Conservation (phyloP, 306 rosid species). For the Castanopsis chinensis region DNA sequence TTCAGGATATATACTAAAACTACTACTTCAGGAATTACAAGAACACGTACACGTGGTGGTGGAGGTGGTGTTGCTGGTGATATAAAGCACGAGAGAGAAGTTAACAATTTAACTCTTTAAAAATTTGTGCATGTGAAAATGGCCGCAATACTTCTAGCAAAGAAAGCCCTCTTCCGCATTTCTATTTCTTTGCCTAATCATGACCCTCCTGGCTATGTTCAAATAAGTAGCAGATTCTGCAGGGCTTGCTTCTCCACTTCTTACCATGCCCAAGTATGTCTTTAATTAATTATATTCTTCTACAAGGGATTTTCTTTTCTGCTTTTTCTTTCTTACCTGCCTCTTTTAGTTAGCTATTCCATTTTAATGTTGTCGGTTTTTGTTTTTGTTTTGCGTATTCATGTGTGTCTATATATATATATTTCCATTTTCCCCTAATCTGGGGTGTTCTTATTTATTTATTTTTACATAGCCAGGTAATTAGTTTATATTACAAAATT, state of each 20-base stretch:
- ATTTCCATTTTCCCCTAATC: too few relatives aligned
- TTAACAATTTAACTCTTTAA: not conserved
- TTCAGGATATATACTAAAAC: too few relatives aligned
- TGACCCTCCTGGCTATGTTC: not conserved
- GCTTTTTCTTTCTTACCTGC: not conserved
- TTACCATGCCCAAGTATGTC: slow-evolving; percentile 22
- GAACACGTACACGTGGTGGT: too few relatives aligned
- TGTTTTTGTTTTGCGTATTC: too few relatives aligned
- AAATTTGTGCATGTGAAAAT: not conserved
- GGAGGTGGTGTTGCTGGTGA: not conserved
- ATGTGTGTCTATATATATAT: not conserved
- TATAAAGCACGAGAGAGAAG: not conserved
- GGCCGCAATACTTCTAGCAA: slow-evolving; percentile 13
- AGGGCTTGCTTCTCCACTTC: slow-evolving; percentile 27
- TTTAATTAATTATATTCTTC: not conserved
- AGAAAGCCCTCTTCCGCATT: slow-evolving; percentile 17
- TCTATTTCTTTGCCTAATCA: slow-evolving; percentile 19
- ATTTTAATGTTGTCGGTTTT: not conserved
- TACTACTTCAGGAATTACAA: too few relatives aligned
- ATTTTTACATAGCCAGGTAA: too few relatives aligned
- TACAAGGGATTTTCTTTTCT: too few relatives aligned
- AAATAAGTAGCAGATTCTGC: slow-evolving; percentile 5
- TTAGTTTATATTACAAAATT: too few relatives aligned
- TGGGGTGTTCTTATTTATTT: too few relatives aligned
- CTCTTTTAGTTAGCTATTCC: not conserved